phyloP scores from a whole-genome alignment of 495 filamentous ascomycete genomes.

The Tuber melanosporum region DNA sequence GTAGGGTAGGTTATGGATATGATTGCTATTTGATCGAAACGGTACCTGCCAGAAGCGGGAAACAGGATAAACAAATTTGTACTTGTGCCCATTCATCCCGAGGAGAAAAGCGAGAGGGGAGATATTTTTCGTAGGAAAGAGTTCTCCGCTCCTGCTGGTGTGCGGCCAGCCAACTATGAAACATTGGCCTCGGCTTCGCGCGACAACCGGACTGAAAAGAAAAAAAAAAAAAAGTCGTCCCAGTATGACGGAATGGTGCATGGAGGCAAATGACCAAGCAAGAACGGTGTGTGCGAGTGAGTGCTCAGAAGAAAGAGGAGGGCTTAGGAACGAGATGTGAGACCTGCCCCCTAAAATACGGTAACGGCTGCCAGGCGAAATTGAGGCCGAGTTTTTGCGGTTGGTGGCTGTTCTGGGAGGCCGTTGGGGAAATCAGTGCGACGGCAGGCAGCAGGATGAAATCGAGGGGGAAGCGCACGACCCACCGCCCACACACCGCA shows the following conservation, averaged over 20 bases:
- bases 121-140: background rate
- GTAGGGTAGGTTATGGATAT: background rate
- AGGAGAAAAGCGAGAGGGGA: background rate
- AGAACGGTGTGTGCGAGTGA: background rate
- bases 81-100: background rate
- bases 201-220: constrained; percentile 26
- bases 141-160: constrained; percentile 9
- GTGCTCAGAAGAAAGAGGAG: background rate
- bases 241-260: constrained; percentile 38
- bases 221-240: constrained; percentile 27
- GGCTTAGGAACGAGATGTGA: background rate
- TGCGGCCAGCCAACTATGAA: constrained; percentile 20
- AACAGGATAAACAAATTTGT: background rate
- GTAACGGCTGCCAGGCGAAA: constrained; percentile 23
- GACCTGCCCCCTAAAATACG: constrained; percentile 13
- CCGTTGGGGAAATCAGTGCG: constrained; percentile 16
- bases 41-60: background rate
- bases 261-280: constrained; percentile 3
- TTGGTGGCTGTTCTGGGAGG: constrained; percentile 11
- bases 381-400: constrained; percentile 26
- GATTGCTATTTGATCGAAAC: background rate
- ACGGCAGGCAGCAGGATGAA: constrained; percentile 13
- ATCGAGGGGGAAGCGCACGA: constrained; percentile 22
- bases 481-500: constrained; percentile 5
- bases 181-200: constrained; percentile 28